Evolutionary conservation across 768 basidiomycete species (phyloP).

Genomic region (Naematelia aurantialba): DNA sequence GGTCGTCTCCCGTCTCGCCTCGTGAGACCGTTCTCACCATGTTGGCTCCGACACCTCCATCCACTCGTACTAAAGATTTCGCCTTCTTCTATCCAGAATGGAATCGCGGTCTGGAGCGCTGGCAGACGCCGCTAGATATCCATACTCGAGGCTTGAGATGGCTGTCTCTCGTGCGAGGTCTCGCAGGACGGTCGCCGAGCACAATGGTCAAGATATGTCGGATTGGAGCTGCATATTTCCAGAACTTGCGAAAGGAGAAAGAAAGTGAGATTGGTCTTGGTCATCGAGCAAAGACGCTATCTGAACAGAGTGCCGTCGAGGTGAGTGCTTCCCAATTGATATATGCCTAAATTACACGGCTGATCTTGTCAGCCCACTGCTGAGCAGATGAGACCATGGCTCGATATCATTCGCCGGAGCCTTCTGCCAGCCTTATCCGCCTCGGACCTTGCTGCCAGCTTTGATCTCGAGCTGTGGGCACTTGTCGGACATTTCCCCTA

Average conservation of each 20-base stretch:
- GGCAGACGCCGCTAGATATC: constrained; percentile 65
- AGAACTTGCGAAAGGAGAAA: constrained; percentile 31
- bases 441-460: constrained; percentile 78
- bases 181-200: constrained; percentile 71
- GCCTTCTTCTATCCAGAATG: constrained; percentile 89
- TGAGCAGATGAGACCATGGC: constrained; percentile 59
- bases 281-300: not conserved
- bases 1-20: not conserved
- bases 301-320: constrained; percentile 7
- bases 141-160: constrained; percentile 72
- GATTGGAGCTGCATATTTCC: constrained; percentile 57
- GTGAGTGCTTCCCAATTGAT: constrained; percentile 1
- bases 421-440: constrained; percentile 83
- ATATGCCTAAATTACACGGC: not conserved
- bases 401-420: constrained; percentile 69
- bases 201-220: constrained; percentile 77
- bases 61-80: constrained; percentile 69
- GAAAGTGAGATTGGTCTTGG: constrained; percentile 17
- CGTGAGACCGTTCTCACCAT: constrained; percentile 65
- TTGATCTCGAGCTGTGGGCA: constrained; percentile 88
- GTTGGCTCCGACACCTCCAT: constrained; percentile 74
- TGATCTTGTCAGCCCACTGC: constrained; percentile 29
- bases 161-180: constrained; percentile 72
- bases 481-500: constrained; percentile 76
- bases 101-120: constrained; percentile 66